These are phyloP conservation scores for Allantophomopsis lycopodina DNA, from an alignment of 2,329 filamentous ascomycete species.

Conservation along the genomic window DNA sequence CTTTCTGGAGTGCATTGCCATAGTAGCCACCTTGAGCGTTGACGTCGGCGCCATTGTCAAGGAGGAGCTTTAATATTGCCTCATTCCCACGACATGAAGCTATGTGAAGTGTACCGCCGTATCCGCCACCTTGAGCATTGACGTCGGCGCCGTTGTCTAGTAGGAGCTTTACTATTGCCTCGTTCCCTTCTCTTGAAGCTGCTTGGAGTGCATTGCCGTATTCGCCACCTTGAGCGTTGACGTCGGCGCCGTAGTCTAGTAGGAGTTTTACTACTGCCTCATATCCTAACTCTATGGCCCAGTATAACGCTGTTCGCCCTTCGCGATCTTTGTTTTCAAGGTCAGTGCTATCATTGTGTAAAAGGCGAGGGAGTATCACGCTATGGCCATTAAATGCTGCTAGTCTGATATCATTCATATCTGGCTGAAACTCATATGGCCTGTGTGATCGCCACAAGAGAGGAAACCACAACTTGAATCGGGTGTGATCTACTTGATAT, in stretches of 20 bases:
- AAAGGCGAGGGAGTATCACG: background rate
- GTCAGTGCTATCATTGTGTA: background rate
- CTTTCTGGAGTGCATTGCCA: background rate
- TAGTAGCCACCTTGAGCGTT: background rate
- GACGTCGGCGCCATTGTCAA: background rate
- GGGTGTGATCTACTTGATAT: too few relatives aligned
- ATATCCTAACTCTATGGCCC: background rate
- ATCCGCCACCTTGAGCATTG: background rate
- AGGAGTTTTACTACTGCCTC: background rate
- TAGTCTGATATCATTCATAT: background rate
- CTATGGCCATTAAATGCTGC: background rate
- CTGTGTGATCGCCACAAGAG: too few relatives aligned
- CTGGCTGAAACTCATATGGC: background rate
- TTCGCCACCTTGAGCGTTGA: background rate
- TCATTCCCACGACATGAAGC: background rate
- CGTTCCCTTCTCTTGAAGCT: too few relatives aligned
- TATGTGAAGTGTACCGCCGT: background rate
- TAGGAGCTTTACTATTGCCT: background rate
- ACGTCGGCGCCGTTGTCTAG: background rate
- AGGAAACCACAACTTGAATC: too few relatives aligned
- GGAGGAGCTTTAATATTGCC: background rate
- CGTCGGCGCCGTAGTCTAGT: background rate
- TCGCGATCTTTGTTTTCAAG: background rate
- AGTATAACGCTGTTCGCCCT: background rate
- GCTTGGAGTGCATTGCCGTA: background rate